Conservation (phyloP, 139 green algal genomes). For the Spirogloea muscicola region DNA sequence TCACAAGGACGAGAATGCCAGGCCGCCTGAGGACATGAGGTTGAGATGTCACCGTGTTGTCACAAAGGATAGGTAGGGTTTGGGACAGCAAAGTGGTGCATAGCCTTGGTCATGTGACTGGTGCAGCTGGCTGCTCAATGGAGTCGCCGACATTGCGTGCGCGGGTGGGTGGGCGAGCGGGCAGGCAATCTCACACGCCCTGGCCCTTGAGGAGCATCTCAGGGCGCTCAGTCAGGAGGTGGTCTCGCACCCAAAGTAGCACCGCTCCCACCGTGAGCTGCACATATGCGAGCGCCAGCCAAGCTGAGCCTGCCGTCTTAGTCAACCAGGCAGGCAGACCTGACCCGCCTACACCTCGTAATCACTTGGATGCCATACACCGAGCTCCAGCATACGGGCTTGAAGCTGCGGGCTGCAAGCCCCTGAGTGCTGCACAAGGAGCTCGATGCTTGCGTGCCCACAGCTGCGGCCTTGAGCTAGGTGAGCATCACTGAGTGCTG, state of each 20-base stretch:
- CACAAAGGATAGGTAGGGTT: no score
- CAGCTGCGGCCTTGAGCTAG: no score
- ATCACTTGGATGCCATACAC: not conserved
- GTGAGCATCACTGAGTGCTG: no score
- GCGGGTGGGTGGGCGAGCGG: no score
- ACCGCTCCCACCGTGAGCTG: not conserved
- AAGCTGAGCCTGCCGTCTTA: not conserved
- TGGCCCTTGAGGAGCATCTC: constrained; percentile 20
- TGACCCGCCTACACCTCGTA: not conserved
- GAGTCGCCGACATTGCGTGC: no score
- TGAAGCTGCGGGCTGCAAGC: not conserved
- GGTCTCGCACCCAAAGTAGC: constrained; percentile 4
- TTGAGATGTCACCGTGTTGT: no score
- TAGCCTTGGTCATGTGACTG: no score
- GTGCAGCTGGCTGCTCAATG: no score
- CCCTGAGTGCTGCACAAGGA: no score
- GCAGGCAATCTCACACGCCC: constrained; percentile 6
- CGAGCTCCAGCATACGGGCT: not conserved
- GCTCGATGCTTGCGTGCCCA: no score
- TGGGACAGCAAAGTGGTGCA: no score
- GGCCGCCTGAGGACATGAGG: no score
- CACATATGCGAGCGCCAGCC: not conserved
- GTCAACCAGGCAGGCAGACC: not conserved
- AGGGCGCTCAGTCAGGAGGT: constrained; percentile 7
- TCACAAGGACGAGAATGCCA: constrained; percentile 89